These are phyloP conservation scores for Daldinia caldariorum DNA, from an alignment of 495 filamentous ascomycete species.

Conservation along the genomic window DNA sequence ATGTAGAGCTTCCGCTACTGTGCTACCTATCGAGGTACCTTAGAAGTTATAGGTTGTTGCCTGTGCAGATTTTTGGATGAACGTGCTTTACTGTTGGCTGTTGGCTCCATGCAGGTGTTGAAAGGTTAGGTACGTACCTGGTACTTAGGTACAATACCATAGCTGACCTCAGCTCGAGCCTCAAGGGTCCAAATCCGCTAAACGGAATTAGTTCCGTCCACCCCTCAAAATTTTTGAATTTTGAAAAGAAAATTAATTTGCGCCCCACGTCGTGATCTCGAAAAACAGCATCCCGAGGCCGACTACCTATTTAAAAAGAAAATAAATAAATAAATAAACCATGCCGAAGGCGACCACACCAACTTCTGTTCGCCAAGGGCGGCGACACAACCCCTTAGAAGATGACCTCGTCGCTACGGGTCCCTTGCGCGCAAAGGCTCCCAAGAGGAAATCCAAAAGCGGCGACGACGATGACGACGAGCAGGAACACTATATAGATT, in stretches of 20 bases:
- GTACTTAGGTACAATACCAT: not conserved
- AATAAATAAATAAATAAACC: no score
- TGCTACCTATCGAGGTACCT: no score
- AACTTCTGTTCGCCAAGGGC: conserved; percentile 47
- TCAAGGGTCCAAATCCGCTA: conserved; percentile 17
- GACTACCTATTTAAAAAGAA: not conserved
- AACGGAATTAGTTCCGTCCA: conserved; percentile 36
- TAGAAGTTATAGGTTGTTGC: no score
- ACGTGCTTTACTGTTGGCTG: no score
- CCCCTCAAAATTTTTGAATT: conserved; percentile 45
- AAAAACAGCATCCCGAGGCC: conserved; percentile 9
- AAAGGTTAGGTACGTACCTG: no score
- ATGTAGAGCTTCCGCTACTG: no score
- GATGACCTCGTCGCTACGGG: conserved; percentile 74
- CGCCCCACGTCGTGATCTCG: conserved; percentile 35
- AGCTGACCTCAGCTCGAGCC: conserved; percentile 18
- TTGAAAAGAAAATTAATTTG: conserved; percentile 31
- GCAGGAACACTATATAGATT: conserved; percentile 78
- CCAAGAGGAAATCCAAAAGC: conserved; percentile 63
- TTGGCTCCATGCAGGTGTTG: no score
- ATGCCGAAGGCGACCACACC: conserved; percentile 65
- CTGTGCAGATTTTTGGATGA: no score
- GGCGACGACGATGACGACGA: conserved; percentile 68
- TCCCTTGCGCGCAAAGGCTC: conserved; percentile 64
- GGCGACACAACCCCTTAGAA: conserved; percentile 75